These are phyloP conservation scores for Hypoxylon sp. DNA, from an alignment of 2,329 filamentous ascomycete genomes.

Conservation along the genomic window DNA sequence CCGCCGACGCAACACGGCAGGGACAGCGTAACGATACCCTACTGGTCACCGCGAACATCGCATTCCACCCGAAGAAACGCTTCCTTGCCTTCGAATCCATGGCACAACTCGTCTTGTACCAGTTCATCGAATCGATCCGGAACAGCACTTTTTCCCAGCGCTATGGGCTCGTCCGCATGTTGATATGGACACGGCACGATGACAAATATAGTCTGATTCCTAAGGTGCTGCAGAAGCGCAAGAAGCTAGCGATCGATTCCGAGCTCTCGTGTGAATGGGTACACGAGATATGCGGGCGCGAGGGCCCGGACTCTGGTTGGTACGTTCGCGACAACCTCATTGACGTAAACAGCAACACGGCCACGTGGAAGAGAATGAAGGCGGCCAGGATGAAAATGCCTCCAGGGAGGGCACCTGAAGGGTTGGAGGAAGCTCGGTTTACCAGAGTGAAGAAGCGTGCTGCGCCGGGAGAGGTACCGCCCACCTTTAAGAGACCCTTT, in stretches of 20 bases:
- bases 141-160: slow-evolving; percentile 72
- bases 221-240: slow-evolving; percentile 65
- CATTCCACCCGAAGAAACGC: slow-evolving; percentile 62
- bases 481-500: slow-evolving; percentile 54
- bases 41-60: slow-evolving; percentile 77
- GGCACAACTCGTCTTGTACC: slow-evolving; percentile 68
- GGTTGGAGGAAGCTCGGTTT: slow-evolving; percentile 44
- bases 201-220: slow-evolving; percentile 73
- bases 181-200: slow-evolving; percentile 75
- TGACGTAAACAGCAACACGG: slow-evolving; percentile 59
- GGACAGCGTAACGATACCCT: slow-evolving; percentile 75
- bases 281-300: slow-evolving; percentile 65
- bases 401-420: slow-evolving; percentile 55
- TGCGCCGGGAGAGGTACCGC: slow-evolving; percentile 40
- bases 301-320: slow-evolving; percentile 45
- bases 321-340: slow-evolving; percentile 60
- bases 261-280: slow-evolving; percentile 71
- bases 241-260: slow-evolving; percentile 67
- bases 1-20: slow-evolving; percentile 52
- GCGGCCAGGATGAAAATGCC: slow-evolving; percentile 58
- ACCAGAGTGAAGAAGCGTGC: slow-evolving; percentile 24
- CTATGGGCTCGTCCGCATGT: slow-evolving; percentile 82
- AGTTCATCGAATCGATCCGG: slow-evolving; percentile 71
- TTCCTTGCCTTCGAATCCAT: slow-evolving; percentile 68
- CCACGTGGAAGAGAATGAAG: slow-evolving; percentile 61